Base-by-base conservation (phyloP, 352 stramenopile genomes). In the Globisporangium middletonii region DNA sequence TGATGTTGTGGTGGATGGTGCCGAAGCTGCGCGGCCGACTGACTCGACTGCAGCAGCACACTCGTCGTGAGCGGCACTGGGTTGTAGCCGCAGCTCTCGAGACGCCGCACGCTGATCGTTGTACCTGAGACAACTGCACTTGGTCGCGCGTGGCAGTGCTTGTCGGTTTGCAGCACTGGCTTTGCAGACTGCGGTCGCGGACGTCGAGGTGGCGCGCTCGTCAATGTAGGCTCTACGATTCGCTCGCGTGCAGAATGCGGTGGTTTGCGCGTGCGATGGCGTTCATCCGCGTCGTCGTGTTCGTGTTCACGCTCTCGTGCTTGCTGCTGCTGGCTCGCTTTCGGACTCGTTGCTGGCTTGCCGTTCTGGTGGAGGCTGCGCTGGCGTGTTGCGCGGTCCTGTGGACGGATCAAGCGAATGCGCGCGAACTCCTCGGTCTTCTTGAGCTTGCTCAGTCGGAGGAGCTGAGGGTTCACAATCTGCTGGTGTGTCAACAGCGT, bases 361-460 rank as follows among this genome's bases (percentile, higher is more conserved):
- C 64, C 69, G 61, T 88, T 88, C 43, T 67, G 69, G 44, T 88
- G 77, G 23, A 86, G 50, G 59, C 64, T 81, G 28, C 57, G 68
- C 47, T 70, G 73, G 3, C 69, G 63, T 19, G 60, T 63, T 1
- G 55, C 53, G 5, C 64, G 59, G 46, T 74, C 66, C 47, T 76
- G 67, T 1, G 73, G 71, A 2, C 62, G 71, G 11, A 83, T 62
- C 38, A 88, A 38, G 13, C 75, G 75, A 18, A 84, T 45, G 9
- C 60, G 58, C 9, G 71, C 73, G 44, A 79, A 80, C 41, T 86
- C 69, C 28, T 83, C 71, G 2, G 74, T 73, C 6, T 67, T 80
- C 60, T 86, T 88, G 38, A 44, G 38, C 64, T 62, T 77, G 19
- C 73, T 67, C 13, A 44, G 5, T 5, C 12, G 38, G 2, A 44